Evolutionary conservation across 805 yeast species (phyloP), one percentile per base, ranked within the genome.

Genomic region (Yarrowia porcina): DNA sequence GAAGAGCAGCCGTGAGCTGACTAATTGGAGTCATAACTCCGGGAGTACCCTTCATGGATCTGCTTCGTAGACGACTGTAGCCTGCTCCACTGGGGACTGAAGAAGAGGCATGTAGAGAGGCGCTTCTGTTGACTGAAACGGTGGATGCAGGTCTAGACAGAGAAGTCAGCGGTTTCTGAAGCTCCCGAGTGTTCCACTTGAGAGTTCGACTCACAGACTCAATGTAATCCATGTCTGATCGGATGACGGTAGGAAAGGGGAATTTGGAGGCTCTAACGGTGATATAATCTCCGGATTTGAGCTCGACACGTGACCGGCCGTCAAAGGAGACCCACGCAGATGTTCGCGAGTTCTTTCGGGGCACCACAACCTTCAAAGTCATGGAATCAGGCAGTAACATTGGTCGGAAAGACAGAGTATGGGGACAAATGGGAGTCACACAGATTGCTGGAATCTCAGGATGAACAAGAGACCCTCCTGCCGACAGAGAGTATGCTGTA

Each of bases 251-350:
- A 7, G 98, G 98, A 78, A 93, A 93, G 23, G 97, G 96, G 75
- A 83, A 92, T 33, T 90, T 89, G 50, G 92, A 84, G 0, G 97
- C 97, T 54, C 83, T 83, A 13, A 93, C 82, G 0, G 89, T 83
- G 21, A 93, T 90, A 69, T 88, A 91, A 72, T 89, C 92, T 8
- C 97, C 97, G 63, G 84, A 85, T 36, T 77, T 74, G 52, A 93
- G 75, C 72, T 93, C 96, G 4, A 90, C 85, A 41, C 97, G 79
- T 15, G 86, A 85, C 66, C 94, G 85, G 15, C 98, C 98, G 74
- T 93, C 98, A 71, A 93, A 93, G 0, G 97, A 87, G 0, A 94
- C 96, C 96, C 97, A 93, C 0, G 97, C 97, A 0, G 96, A 88
- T 4, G 96, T 83, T 62, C 98, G 78, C 50, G 96, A 86, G 63